Conservation (phyloP, 1,139 yeast genomes). For the Yamadazyma diddensiae region DNA sequence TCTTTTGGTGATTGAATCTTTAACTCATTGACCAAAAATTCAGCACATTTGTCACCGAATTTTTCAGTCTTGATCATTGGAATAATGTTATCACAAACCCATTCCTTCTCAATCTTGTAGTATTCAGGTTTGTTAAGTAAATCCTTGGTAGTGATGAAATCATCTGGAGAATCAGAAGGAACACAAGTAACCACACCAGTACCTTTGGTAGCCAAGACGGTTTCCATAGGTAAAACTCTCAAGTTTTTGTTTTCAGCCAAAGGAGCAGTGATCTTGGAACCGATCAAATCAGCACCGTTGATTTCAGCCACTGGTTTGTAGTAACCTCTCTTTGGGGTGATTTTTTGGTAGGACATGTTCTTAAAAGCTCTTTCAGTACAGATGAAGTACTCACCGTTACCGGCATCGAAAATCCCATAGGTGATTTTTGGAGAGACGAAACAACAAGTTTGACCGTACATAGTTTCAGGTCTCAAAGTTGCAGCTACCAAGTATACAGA, state of each 20-base stretch:
- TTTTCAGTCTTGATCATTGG: slow-evolving; percentile 77
- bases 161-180: slow-evolving; percentile 98
- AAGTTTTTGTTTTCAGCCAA: slow-evolving; percentile 67
- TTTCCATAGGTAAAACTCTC: slow-evolving; percentile 95
- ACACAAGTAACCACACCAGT: slow-evolving; percentile 99
- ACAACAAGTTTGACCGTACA: slow-evolving; percentile 99
- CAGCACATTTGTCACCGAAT: slow-evolving; percentile 90
- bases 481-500: slow-evolving; percentile 89
- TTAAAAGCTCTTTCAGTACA: slow-evolving; percentile 97
- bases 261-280: slow-evolving; percentile 87
- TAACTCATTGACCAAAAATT: slow-evolving; percentile 75
- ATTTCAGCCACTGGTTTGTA: slow-evolving; percentile 60
- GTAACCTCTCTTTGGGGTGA: slow-evolving; percentile 86
- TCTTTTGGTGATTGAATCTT: slow-evolving; percentile 97
- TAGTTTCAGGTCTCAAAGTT: slow-evolving; percentile 96
- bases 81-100: slow-evolving; percentile 77
- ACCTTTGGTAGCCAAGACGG: slow-evolving; percentile 92
- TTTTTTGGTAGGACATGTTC: slow-evolving; percentile 93
- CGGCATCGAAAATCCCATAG: slow-evolving; percentile 90
- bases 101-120: slow-evolving; percentile 78
- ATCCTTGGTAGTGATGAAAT: slow-evolving; percentile 81
- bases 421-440: slow-evolving; percentile 93
- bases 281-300: slow-evolving; percentile 73
- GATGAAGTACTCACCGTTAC: slow-evolving; percentile 71
- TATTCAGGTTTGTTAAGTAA: slow-evolving; percentile 88